Percentiles rank a stretch among this genome's conserved stretches.
Evolutionary conservation across 139 green algal species (phyloP).

Genomic region (Auxenochlorella pyrenoidosa): DNA sequence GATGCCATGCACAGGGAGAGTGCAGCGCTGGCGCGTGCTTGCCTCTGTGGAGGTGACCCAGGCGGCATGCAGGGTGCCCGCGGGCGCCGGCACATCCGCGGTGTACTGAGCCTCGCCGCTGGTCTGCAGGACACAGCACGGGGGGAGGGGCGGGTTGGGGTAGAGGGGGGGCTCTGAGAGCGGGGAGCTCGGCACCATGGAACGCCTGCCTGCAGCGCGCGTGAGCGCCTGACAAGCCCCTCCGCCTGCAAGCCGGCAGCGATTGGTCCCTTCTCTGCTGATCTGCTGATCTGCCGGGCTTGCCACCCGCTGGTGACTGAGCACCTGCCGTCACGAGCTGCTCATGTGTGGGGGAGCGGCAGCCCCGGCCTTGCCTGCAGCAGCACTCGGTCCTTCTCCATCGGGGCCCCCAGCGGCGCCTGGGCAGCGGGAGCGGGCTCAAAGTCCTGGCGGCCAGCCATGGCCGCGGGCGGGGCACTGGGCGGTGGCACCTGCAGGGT

Average conservation of each 20-base stretch:
- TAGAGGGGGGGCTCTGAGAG: background rate
- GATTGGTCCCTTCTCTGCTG: no score
- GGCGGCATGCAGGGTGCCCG: slow-evolving; percentile 55
- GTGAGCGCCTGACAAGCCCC: no score
- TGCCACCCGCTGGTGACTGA: no score
- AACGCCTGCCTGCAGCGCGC: no score
- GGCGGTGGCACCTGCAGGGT: background rate
- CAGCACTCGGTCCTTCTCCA: slow-evolving; percentile 56
- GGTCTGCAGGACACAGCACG: slow-evolving; percentile 40
- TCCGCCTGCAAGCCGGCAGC: no score
- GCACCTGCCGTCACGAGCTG: no score
- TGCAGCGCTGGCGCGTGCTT: no score
- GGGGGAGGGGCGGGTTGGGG: background rate
- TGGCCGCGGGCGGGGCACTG: background rate
- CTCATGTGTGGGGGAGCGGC: no score
- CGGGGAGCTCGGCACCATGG: no score
- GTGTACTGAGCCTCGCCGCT: slow-evolving; percentile 71
- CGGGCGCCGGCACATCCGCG: slow-evolving; percentile 52
- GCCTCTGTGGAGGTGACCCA: slow-evolving; percentile 52
- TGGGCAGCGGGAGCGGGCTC: slow-evolving; percentile 20
- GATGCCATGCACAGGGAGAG: no score
- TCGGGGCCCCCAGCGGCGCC: slow-evolving; percentile 45
- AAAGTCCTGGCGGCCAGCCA: slow-evolving; percentile 44
- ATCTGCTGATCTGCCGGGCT: no score
- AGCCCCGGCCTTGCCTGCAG: slow-evolving; percentile 48